These are phyloP conservation scores for Lasiosphaeris hirsuta DNA, from an alignment of 495 filamentous ascomycete species.

Conservation along the genomic window DNA sequence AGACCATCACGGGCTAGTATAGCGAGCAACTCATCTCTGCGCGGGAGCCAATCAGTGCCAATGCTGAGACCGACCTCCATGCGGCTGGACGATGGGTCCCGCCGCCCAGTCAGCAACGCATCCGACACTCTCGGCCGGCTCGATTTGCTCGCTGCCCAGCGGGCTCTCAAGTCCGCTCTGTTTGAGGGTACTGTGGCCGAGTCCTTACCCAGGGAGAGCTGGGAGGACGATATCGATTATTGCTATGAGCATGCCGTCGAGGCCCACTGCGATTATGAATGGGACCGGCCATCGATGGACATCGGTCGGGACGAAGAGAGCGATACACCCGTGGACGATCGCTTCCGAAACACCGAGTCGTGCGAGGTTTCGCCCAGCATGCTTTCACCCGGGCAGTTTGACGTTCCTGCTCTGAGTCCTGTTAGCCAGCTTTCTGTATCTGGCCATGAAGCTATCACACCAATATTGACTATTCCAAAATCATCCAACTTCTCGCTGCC, in stretches of 20 bases:
- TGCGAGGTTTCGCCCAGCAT: slow-evolving; percentile 33
- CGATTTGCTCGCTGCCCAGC: slow-evolving; percentile 35
- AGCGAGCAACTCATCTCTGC: slow-evolving; percentile 42
- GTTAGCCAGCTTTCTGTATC: slow-evolving; percentile 40
- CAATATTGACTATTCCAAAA: slow-evolving; percentile 29
- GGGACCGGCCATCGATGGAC: slow-evolving; percentile 58
- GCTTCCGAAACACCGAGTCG: slow-evolving; percentile 21
- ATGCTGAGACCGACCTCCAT: slow-evolving; percentile 40
- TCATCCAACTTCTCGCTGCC: slow-evolving; percentile 46
- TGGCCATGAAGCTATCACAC: slow-evolving; percentile 40
- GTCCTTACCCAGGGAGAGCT: slow-evolving; percentile 49
- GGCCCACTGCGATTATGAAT: slow-evolving; percentile 86
- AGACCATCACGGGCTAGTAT: slow-evolving; percentile 38
- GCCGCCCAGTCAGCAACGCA: slow-evolving; percentile 40
- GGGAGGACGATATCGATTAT: slow-evolving; percentile 95
- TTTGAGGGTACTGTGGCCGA: slow-evolving; percentile 42
- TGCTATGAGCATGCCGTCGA: slow-evolving; percentile 90
- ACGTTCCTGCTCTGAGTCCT: slow-evolving; percentile 47
- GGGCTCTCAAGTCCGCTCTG: slow-evolving; percentile 25
- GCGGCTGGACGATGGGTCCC: slow-evolving; percentile 16
- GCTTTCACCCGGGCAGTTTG: slow-evolving; percentile 39
- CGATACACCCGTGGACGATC: slow-evolving; percentile 24
- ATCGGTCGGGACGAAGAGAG: slow-evolving; percentile 32
- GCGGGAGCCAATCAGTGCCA: slow-evolving; percentile 46
- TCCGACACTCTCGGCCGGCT: slow-evolving; percentile 45